Base-by-base conservation (phyloP, 2,329 filamentous ascomycete genomes). In the Fusarium albosuccineum region DNA sequence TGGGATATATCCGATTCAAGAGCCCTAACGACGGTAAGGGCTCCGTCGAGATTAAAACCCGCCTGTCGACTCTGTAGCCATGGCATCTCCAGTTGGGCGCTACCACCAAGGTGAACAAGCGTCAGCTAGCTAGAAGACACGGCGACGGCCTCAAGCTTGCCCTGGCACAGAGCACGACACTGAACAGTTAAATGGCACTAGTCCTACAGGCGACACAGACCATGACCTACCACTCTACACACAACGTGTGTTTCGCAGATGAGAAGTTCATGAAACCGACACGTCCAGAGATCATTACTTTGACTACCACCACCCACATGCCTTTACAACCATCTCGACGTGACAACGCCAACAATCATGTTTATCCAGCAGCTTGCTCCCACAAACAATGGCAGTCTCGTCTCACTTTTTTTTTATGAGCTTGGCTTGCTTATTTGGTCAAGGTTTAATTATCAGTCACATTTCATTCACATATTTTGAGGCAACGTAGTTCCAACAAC, bases 71-170 rank as follows among this genome's bases (percentile, higher is more conserved):
- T 3, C 70, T 79, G 2, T 64, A 77, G 53, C 76, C 76, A 22
- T 22, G 22, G 55, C 70, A 78, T 37, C 64, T 79, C 5, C 67
- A 76, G 9, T 56, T 77, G 39, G 73, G 76, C 9, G 70, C 65
- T 3, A 72, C 73, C 1, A 73, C 52, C 34, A 78, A 78, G 59
- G 26, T 50, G 4, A 40, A 50, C 27, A 62, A 70, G 9, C 1
- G 2, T 2, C 50, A 56, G 5, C 72, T 75, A 46, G 74, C 74
- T 9, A 75, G 75, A 0, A 55, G 64, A 4, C 74, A 77, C 29
- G 76, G 76, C 10, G 74, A 77, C 34, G 75, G 77, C 3, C 65
- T 78, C 34, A 75, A 77, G 42, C 33, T 74, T n/a, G 73, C 75
- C 5, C 48, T 76, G 22, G 22, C 22, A 22, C 4, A 22, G 22